These are phyloP conservation scores for Nepenthes mirabilis DNA, from an alignment of 148 eudicot genomes.

Conservation along the genomic window DNA sequence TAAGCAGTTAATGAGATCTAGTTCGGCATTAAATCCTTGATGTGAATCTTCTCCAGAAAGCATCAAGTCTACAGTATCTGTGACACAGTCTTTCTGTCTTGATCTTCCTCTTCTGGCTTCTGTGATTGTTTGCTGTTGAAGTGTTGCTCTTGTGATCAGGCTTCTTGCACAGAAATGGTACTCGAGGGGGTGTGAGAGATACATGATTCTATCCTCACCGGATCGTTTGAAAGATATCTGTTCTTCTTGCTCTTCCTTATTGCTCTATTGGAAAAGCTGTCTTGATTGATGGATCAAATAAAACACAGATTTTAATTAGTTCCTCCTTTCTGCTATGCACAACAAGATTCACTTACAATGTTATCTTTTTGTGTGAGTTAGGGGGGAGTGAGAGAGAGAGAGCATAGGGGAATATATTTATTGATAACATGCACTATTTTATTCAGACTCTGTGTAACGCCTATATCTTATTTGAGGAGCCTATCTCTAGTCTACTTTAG, in stretches of 20 bases:
- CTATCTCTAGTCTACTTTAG: slow-evolving; percentile 22
- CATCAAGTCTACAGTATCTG: too few species aligned
- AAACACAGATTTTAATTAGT: too few species aligned
- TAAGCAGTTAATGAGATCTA: slow-evolving; percentile 38
- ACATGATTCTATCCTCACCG: slow-evolving; percentile 17
- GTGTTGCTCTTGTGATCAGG: slow-evolving; percentile 12
- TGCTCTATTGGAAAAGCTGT: background rate
- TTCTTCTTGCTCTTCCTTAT: background rate
- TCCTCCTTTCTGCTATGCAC: too few species aligned
- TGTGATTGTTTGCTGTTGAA: too few species aligned
- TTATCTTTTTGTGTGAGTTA: too few species aligned
- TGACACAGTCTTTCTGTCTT: slow-evolving; percentile 10
- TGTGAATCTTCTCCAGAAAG: too few species aligned
- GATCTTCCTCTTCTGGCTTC: slow-evolving; percentile 7
- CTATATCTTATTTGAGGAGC: slow-evolving; percentile 20
- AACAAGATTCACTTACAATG: too few species aligned
- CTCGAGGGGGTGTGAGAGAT: slow-evolving; percentile 23
- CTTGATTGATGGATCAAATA: background rate
- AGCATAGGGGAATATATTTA: slow-evolving; percentile 16
- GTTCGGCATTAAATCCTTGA: slow-evolving; percentile 22
- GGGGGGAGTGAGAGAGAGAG: slow-evolving; percentile 10
- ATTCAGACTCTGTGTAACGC: slow-evolving; percentile 24
- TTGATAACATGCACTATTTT: slow-evolving; percentile 16
- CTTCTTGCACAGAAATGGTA: slow-evolving; percentile 17
- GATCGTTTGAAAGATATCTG: slow-evolving; percentile 19